A percentile compares a stretch with the other conserved stretches of the same genome.
phyloP scores from a whole-genome alignment of 768 basidiomycete genomes.

The Sarcodon aspratus region DNA sequence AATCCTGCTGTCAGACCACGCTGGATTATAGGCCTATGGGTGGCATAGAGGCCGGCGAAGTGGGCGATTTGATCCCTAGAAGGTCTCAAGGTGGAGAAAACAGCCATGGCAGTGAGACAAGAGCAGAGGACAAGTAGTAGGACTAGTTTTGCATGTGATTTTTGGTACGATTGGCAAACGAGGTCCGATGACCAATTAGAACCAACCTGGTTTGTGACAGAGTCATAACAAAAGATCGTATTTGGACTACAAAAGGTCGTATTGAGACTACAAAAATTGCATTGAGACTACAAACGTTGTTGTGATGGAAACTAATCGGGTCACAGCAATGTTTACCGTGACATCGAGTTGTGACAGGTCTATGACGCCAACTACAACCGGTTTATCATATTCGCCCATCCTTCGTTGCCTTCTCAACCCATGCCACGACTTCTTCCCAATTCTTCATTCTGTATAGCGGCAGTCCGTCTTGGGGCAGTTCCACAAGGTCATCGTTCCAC shows the following conservation, averaged over 20 bases:
- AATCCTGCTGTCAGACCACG: conserved; percentile 58
- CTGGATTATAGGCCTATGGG: conserved; percentile 64
- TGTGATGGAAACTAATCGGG: too few relatives aligned
- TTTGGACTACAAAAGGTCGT: too few relatives aligned
- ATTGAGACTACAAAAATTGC: too few relatives aligned
- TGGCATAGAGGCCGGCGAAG: conserved; percentile 41
- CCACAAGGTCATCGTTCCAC: conserved; percentile 41
- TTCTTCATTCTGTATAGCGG: conserved; percentile 43
- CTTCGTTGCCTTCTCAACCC: conserved; percentile 23
- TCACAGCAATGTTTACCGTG: too few relatives aligned
- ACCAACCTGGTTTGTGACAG: too few relatives aligned
- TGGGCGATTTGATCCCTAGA: conserved; percentile 28
- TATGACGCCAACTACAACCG: not conserved
- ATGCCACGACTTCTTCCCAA: conserved; percentile 49
- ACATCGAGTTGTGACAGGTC: not conserved
- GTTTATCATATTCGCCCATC: conserved; percentile 2
- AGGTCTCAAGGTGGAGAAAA: conserved; percentile 16
- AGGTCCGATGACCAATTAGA: too few relatives aligned
- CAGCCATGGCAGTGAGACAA: conserved; percentile 11
- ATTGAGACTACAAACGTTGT: too few relatives aligned
- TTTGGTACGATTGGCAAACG: too few relatives aligned
- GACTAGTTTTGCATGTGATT: not conserved
- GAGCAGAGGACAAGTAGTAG: too few relatives aligned
- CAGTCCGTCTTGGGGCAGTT: conserved; percentile 32
- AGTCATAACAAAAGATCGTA: too few relatives aligned